phyloP scores from a whole-genome alignment of 148 eudicot species.

The Persicaria maculosa region DNA sequence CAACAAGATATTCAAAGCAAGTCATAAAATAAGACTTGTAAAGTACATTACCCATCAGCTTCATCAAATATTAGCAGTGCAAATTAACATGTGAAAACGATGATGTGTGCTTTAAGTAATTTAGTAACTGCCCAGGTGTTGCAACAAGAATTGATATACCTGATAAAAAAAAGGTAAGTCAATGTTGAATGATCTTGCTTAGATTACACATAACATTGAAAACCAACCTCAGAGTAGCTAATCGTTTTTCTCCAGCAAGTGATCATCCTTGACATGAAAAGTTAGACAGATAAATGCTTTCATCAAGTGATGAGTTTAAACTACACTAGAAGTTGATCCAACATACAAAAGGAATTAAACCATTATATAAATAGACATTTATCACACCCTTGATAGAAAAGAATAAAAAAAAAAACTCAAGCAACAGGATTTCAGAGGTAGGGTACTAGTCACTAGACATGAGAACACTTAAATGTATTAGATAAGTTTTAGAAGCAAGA shows the following conservation, averaged over 20 bases:
- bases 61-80: conserved; percentile 91
- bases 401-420: no score
- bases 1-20: not conserved
- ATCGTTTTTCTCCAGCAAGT: no score
- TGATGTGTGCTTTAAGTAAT: conserved; percentile 79
- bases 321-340: not conserved
- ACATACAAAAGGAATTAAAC: not conserved
- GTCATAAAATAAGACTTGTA: not conserved
- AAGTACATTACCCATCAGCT: conserved; percentile 71
- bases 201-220: no score
- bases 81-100: conserved; percentile 64
- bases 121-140: conserved; percentile 95
- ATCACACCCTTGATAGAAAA: no score
- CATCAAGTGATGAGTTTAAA: not conserved
- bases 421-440: no score
- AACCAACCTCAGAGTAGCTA: no score
- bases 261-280: no score
- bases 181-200: no score
- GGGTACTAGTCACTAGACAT: no score
- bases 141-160: conserved; percentile 92
- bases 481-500: no score
- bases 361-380: no score
- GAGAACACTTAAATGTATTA: no score
- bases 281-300: not conserved
- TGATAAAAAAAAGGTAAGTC: conserved; percentile 15